Evolutionary conservation across 164 flowering plant species (phyloP), one percentile per base, ranked within the genome.

Genomic region (Vitis labrusca): DNA sequence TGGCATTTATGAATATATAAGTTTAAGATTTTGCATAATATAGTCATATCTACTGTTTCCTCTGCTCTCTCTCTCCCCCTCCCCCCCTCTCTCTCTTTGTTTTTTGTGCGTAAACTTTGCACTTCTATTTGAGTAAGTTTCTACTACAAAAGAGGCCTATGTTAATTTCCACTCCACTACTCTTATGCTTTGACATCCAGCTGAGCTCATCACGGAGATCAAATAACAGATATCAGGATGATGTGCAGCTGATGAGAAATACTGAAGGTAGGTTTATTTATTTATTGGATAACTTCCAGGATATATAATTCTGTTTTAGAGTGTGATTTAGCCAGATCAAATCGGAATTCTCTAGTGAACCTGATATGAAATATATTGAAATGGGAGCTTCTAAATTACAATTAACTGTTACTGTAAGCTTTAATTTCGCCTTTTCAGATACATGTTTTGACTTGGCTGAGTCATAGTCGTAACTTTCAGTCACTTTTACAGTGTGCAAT

Each of bases 261-360:
- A 50, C 66, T 58, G 72, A 82, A 80, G 89, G 97, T 91, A 83
- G 61, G 51, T 80, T 68, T 54, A 6, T 37, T 64, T 50, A 37
- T 63, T 56, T 64, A 19, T 69, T 70, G 59, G 50, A 17, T 50
- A 8, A 11, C 30, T 63, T 55, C n/a, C 13, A 49, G 56, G 15
- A 11, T 75, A 30, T 11, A 37, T 53, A 9, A 50, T 61, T 47
- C 10, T 29, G 15, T 55, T 67, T 30, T 16, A 3, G 4, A 17
- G 6, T 44, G 63, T 71, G 49, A 19, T 66, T 58, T 44, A 5
- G 44, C 12, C 37, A 3, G 14, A 9, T 13, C 62, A 13, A 5
- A 53, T 12, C 54, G 2, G n/a, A 53, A 66, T 0, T 50, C 47
- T 60, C 30, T 65, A 37, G 48, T n/a, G 63, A 51, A 55, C 32